phyloP scores from a whole-genome alignment of 495 filamentous ascomycete genomes.

The Podospora pseudopauciseta region DNA sequence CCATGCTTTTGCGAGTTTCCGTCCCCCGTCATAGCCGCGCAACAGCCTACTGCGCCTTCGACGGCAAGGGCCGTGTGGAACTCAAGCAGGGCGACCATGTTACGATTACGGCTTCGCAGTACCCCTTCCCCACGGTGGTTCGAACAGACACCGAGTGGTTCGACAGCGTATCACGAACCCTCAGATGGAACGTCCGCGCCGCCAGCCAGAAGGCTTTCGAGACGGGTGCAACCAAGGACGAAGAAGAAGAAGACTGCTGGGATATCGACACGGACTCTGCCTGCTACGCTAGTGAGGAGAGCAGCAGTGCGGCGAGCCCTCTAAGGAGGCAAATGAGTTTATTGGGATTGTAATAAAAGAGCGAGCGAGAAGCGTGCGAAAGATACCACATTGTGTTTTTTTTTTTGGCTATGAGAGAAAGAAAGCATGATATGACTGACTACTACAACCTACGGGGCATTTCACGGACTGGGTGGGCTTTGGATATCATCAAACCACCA shows the following conservation, averaged over 20 bases:
- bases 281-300: slow-evolving; percentile 61
- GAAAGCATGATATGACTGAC: not conserved
- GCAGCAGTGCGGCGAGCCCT: slow-evolving; percentile 59
- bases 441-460: not conserved
- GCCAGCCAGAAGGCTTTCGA: slow-evolving; percentile 82
- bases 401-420: slow-evolving; percentile 4
- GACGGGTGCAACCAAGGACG: slow-evolving; percentile 35
- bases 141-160: slow-evolving; percentile 86
- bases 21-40: slow-evolving; percentile 81
- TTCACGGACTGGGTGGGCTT: not conserved
- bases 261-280: slow-evolving; percentile 83
- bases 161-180: slow-evolving; percentile 80
- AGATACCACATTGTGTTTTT: slow-evolving; percentile 7
- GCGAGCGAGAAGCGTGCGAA: slow-evolving; percentile 7
- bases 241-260: slow-evolving; percentile 58
- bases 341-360: slow-evolving; percentile 39
- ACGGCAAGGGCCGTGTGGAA: slow-evolving; percentile 92
- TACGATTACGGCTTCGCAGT: slow-evolving; percentile 88
- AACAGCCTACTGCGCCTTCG: slow-evolving; percentile 92
- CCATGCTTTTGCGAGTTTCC: slow-evolving; percentile 79
- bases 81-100: slow-evolving; percentile 89
- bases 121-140: slow-evolving; percentile 92
- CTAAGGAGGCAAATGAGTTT: slow-evolving; percentile 67
- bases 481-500: not conserved
- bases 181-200: slow-evolving; percentile 88